phyloP scores from a whole-genome alignment of 2,329 filamentous ascomycete species.

The Shiraia sp. region DNA sequence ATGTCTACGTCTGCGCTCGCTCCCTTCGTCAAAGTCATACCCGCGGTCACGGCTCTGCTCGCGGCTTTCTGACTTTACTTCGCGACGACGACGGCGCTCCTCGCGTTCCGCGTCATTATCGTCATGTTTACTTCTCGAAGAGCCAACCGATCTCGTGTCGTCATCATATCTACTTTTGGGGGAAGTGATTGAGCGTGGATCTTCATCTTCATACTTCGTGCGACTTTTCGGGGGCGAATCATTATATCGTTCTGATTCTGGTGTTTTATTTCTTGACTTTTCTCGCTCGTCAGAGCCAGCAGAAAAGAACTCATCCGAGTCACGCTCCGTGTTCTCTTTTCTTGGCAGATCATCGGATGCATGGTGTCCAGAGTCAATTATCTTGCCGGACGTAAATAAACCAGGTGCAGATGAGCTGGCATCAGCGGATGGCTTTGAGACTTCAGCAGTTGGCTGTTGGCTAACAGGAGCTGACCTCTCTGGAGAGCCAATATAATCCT shows the following conservation, averaged over 20 bases:
- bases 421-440: slow-evolving; percentile 17
- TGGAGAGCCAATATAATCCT: slow-evolving; percentile 46
- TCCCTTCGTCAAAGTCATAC: slow-evolving; percentile 36
- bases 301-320: slow-evolving; percentile 40
- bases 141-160: slow-evolving; percentile 27
- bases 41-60: slow-evolving; percentile 43
- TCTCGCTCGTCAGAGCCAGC: slow-evolving; percentile 37
- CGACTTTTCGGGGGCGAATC: slow-evolving; percentile 19
- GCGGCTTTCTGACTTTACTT: slow-evolving; percentile 24
- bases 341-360: slow-evolving; percentile 33
- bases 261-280: slow-evolving; percentile 21
- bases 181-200: slow-evolving; percentile 13
- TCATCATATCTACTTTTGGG: slow-evolving; percentile 20
- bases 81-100: slow-evolving; percentile 31
- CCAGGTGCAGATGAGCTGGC: slow-evolving; percentile 17
- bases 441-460: slow-evolving; percentile 19
- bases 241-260: slow-evolving; percentile 19
- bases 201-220: slow-evolving; percentile 6
- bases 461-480: slow-evolving; percentile 8
- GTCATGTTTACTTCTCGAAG: slow-evolving; percentile 25
- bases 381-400: slow-evolving; percentile 16
- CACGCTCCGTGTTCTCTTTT: slow-evolving; percentile 25
- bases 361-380: slow-evolving; percentile 40
- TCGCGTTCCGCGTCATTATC: slow-evolving; percentile 36
- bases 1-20: slow-evolving; percentile 37